A percentile compares a stretch with the other conserved stretches of the same genome.
phyloP scores from a whole-genome alignment of 768 basidiomycete genomes.

The Mycena pura region DNA sequence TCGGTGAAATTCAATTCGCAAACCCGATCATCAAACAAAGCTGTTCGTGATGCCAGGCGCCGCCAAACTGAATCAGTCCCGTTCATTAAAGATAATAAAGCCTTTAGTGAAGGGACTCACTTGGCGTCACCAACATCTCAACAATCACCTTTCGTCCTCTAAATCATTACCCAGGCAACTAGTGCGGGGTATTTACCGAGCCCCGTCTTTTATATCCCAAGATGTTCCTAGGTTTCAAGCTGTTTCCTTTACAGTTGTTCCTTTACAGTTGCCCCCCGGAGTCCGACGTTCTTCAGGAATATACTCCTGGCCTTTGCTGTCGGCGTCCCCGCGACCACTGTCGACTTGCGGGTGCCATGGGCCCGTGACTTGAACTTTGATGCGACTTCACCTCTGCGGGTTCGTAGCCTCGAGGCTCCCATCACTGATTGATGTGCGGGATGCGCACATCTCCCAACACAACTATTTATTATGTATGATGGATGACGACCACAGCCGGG shows the following conservation, averaged over 20 bases:
- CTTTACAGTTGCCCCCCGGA: no score
- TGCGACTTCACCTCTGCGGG: background rate
- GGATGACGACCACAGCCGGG: background rate
- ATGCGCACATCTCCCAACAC: background rate
- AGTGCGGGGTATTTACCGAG: background rate
- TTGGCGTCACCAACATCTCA: background rate
- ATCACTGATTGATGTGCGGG: constrained; percentile 6
- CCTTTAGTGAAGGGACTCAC: no score
- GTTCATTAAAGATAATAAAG: constrained; percentile 7
- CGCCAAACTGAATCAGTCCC: background rate
- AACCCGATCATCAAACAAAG: background rate
- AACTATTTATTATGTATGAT: background rate
- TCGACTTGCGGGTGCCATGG: no score
- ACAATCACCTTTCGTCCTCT: background rate
- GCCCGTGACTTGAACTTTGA: constrained; percentile 7
- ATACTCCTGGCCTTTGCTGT: no score
- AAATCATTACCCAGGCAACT: background rate
- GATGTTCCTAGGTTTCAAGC: no score
- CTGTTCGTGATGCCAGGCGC: constrained; percentile 5
- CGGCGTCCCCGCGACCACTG: background rate
- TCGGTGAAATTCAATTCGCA: background rate
- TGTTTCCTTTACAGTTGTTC: no score
- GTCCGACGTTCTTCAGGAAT: no score
- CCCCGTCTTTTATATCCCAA: no score
- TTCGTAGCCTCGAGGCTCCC: background rate